phyloP scores from a whole-genome alignment of 2,329 filamentous ascomycete species.

The Alternaria tenuissima region DNA sequence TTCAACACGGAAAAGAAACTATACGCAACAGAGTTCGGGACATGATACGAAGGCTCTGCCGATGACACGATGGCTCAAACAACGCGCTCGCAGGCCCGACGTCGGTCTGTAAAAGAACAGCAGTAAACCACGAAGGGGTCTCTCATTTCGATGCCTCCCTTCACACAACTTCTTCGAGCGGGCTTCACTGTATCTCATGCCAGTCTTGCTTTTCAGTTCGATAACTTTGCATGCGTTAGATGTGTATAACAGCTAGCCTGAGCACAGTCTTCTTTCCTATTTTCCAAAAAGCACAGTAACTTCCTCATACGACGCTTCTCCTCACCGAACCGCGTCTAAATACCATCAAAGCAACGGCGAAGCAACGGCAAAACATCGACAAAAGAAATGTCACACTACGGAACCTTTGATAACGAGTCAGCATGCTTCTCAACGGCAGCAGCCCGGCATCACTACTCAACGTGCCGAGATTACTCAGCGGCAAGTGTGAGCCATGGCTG shows the following conservation, averaged over 20 bases:
- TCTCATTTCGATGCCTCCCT: not conserved
- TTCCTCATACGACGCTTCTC: not conserved
- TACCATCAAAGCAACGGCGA: not conserved
- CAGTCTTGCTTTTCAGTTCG: slow-evolving; percentile 3
- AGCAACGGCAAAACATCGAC: not conserved
- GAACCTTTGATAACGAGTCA: slow-evolving; percentile 2
- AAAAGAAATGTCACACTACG: not conserved
- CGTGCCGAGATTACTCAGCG: slow-evolving; percentile 2
- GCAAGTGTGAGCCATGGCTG: not conserved
- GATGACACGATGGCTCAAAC: not conserved
- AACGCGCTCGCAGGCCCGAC: not conserved
- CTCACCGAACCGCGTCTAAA: not conserved
- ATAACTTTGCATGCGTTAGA: not conserved
- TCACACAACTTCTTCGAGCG: not conserved
- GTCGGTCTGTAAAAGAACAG: not conserved
- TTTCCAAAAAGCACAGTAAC: slow-evolving; percentile 1
- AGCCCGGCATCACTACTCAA: not conserved
- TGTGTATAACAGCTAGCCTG: not conserved
- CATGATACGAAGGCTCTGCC: not conserved
- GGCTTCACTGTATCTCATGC: not conserved
- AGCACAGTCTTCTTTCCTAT: not conserved
- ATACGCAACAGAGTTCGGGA: not conserved
- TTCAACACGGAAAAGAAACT: slow-evolving; percentile 2
- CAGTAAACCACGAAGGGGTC: slow-evolving; percentile 1
- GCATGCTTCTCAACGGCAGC: slow-evolving; percentile 1